Base-by-base conservation (phyloP, 140 eudicot species). In the Oenanthe javanica region DNA sequence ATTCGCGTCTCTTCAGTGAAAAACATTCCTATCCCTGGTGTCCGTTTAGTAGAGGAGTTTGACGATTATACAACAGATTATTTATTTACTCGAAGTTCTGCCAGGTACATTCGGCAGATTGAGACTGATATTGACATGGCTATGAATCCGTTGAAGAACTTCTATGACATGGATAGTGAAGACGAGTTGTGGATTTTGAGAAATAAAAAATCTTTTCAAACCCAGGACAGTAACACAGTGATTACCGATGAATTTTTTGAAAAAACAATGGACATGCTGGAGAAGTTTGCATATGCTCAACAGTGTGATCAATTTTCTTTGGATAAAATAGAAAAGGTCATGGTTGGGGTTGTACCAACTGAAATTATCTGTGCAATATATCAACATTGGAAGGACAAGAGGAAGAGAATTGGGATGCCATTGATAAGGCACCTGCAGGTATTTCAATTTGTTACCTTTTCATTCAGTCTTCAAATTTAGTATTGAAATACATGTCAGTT, bases 11-110 rank as follows among this genome's bases (percentile, higher is more conserved):
- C 97, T 55, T 88, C 93, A 1, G 92, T 91, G 43, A 95, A 89
- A 83, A 90, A 92, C 84, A 95, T 95, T 27, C 99, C 99, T 23
- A 92, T 95, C 48, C 99, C 97, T 48, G 99, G 99, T 76, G 99
- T 95, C 78, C 93, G 87, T 8, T 61, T 88, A 66, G 85, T 92
- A 25, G 92, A 95, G 79, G 95, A 88, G 63, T 77, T 7, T 66
- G 88, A 79, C 66, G 90, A 83, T 72, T 76, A 80, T 83, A 78
- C 77, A 50, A 78, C 81, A 73, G 87, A 83, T 55, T 80, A 49
- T 69, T 82, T 85, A 38, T 95, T 87, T 54, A 76, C 85, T 31
- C 89, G 90, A 75, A 84, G 85, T 79, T 72, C 87, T 38, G 57
- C 85, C 9, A 88, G 85, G 91, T 95, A 95, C 86, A 77, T 86